Conservation (phyloP, 2,329 filamentous ascomycete genomes). For the Diaporthe sp. region DNA sequence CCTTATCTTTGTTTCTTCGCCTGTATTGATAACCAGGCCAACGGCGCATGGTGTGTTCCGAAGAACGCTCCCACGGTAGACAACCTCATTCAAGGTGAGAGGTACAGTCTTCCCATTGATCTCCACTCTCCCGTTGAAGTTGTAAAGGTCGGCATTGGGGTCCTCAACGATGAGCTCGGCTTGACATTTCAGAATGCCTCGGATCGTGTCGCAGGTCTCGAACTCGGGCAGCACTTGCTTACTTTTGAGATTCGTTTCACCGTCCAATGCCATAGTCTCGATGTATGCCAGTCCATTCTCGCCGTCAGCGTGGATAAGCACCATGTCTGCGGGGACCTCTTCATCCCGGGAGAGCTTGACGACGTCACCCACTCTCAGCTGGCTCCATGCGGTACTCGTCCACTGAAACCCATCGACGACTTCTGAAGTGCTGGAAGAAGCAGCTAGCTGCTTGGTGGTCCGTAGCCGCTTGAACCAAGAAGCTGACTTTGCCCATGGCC, state of each 20-base stretch:
- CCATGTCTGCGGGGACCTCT: constrained; percentile 84
- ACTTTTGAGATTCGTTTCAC: constrained; percentile 85
- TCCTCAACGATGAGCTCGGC: constrained; percentile 81
- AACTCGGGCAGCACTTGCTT: constrained; percentile 77
- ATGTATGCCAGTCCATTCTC: constrained; percentile 86
- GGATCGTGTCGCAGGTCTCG: constrained; percentile 68
- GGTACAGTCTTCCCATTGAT: constrained; percentile 72
- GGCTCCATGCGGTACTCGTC: constrained; percentile 61
- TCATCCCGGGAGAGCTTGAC: constrained; percentile 75
- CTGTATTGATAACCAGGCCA: constrained; percentile 88
- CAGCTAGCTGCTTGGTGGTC: neutral
- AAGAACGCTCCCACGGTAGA: constrained; percentile 88
- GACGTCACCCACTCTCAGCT: constrained; percentile 65
- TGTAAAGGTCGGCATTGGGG: constrained; percentile 83
- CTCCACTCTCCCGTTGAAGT: constrained; percentile 78
- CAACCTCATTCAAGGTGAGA: constrained; percentile 83
- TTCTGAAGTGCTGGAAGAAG: neutral
- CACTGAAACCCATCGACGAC: constrained; percentile 59
- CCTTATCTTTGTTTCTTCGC: constrained; percentile 87
- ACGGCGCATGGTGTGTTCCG: constrained; percentile 82
- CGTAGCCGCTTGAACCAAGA: neutral
- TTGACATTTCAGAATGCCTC: constrained; percentile 64
- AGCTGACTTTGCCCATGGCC: neutral
- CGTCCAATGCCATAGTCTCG: constrained; percentile 87
- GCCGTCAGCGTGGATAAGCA: constrained; percentile 82